Conservation (phyloP, 352 stramenopile genomes). For the Globisporangium sylvaticum region DNA sequence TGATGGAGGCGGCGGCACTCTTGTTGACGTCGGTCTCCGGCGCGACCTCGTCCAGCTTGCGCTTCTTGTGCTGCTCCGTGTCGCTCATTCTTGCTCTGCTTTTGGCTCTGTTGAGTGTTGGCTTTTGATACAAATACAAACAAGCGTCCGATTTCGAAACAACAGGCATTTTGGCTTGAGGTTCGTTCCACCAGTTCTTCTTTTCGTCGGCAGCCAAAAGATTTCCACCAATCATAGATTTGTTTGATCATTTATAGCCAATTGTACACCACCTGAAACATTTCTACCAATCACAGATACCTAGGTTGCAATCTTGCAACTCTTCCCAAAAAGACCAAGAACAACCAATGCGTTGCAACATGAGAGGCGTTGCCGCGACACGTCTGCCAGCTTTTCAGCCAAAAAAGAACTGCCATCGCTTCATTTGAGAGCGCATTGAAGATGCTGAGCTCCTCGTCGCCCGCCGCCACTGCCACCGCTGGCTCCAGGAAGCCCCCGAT, state of each 20-base stretch:
- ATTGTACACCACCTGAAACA: background rate
- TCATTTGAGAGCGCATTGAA: slow-evolving; percentile 6
- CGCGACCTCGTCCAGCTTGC: slow-evolving; percentile 26
- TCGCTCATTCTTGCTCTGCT: slow-evolving; percentile 19
- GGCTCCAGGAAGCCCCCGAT: background rate
- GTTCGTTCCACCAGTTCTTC: slow-evolving; percentile 1
- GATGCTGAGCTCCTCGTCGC: slow-evolving; percentile 7
- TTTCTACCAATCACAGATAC: background rate
- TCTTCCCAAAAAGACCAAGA: too few relatives aligned
- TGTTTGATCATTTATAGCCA: background rate
- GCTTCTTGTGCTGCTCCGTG: slow-evolving; percentile 33
- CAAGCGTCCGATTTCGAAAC: background rate
- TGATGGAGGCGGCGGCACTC: slow-evolving; percentile 7
- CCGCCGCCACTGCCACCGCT: background rate
- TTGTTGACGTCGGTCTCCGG: slow-evolving; percentile 1
- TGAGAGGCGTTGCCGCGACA: background rate
- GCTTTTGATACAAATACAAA: background rate
- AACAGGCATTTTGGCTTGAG: background rate
- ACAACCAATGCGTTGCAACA: background rate
- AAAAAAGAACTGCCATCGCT: background rate
- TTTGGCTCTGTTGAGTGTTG: background rate
- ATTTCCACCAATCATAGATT: background rate
- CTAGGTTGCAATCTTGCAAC: background rate
- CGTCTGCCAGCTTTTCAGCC: background rate
- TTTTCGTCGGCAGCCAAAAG: background rate